phyloP scores from a whole-genome alignment of 83 land plant species.

The Diphasiastrum complanatum region DNA sequence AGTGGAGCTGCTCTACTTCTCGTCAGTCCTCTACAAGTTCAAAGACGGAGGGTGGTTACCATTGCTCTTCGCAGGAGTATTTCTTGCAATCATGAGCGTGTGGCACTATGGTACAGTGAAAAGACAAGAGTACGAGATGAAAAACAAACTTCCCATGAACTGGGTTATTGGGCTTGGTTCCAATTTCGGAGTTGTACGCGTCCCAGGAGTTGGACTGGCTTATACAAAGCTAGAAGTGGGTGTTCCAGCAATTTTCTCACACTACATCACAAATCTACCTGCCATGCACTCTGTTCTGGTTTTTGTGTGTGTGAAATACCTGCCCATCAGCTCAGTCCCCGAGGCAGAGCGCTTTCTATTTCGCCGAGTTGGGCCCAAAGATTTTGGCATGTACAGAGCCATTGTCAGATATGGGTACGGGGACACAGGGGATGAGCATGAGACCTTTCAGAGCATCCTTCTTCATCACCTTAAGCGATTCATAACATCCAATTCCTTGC shows the following conservation, averaged over 20 bases:
- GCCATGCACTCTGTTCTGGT: conserved; percentile 12
- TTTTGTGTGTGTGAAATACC: no score
- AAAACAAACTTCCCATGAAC: conserved; percentile 12
- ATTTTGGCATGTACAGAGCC: no score
- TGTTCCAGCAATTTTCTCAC: conserved; percentile 3
- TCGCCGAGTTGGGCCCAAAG: conserved; percentile 5
- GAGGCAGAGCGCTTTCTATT: conserved; percentile 4
- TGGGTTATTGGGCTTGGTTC: conserved; percentile 6
- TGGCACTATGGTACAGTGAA: conserved; percentile 16
- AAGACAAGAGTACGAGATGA: conserved; percentile 6
- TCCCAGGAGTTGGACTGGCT: conserved; percentile 3
- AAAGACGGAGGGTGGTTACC: no score
- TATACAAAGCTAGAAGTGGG: conserved; percentile 3
- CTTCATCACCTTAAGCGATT: no score
- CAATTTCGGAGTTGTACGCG: background rate
- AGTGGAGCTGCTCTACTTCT: no score
- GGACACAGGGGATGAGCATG: conserved; percentile 5
- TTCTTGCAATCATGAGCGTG: no score
- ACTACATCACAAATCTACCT: background rate
- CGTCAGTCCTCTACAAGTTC: no score
- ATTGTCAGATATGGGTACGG: conserved; percentile 14
- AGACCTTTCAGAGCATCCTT: no score
- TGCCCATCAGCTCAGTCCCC: conserved; percentile 7
- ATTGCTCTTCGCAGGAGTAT: no score
- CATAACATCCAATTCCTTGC: no score